Evolutionary conservation across 495 filamentous ascomycete species (phyloP).

Genomic region (Penicillium angulare): DNA sequence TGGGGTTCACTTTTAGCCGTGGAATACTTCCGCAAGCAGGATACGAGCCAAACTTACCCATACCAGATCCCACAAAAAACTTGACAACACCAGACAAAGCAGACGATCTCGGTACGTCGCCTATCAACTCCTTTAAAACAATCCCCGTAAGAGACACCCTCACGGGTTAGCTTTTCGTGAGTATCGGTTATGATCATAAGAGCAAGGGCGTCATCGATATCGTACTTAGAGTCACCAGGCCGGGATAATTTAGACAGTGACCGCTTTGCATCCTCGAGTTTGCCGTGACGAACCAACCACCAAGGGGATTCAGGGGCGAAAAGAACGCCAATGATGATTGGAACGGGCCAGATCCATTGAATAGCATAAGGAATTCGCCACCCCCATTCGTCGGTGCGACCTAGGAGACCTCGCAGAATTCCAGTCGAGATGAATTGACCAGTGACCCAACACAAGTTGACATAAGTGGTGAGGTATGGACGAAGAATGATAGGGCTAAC

Average conservation of each 20-base stretch:
- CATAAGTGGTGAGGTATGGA: slow-evolving; percentile 70
- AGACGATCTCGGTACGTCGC: slow-evolving; percentile 70
- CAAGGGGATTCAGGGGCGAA: slow-evolving; percentile 76
- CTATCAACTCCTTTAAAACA: slow-evolving; percentile 71
- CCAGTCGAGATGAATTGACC: slow-evolving; percentile 60
- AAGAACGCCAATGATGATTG: slow-evolving; percentile 64
- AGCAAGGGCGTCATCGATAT: slow-evolving; percentile 67
- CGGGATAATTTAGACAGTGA: slow-evolving; percentile 61
- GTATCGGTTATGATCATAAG: slow-evolving; percentile 83
- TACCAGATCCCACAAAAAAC: slow-evolving; percentile 60
- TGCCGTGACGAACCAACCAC: slow-evolving; percentile 75
- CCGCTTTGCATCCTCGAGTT: slow-evolving; percentile 61
- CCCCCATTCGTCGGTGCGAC: slow-evolving; percentile 48
- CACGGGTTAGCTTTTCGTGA: slow-evolving; percentile 62
- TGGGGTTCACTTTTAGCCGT: too few species aligned
- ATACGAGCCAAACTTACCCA: too few species aligned
- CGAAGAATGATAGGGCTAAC: slow-evolving; percentile 70
- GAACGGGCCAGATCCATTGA: slow-evolving; percentile 82
- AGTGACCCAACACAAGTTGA: slow-evolving; percentile 79
- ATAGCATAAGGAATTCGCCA: slow-evolving; percentile 67
- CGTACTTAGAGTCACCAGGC: slow-evolving; percentile 55
- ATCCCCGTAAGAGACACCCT: slow-evolving; percentile 62
- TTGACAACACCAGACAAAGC: slow-evolving; percentile 69
- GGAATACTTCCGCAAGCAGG: too few species aligned
- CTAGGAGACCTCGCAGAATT: slow-evolving; percentile 47